phyloP scores from a whole-genome alignment of 73 alveolate genomes.

The Symbiodinium natans region DNA sequence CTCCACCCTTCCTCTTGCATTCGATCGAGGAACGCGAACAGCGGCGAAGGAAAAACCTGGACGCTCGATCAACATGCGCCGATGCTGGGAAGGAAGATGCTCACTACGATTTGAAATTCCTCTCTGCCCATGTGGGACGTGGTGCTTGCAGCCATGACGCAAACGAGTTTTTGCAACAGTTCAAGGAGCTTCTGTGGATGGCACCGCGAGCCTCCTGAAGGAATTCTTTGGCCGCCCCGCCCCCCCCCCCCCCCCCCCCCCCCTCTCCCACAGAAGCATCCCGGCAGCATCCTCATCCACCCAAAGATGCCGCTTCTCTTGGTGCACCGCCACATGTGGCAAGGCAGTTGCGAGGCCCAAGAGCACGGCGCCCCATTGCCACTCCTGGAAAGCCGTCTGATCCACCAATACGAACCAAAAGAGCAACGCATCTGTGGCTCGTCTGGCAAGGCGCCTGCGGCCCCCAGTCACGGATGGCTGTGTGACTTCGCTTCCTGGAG shows the following conservation, averaged over 20 bases:
- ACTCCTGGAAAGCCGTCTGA: neutral
- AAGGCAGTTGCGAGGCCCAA: conserved; percentile 43
- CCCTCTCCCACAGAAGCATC: neutral
- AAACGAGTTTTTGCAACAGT: conserved; percentile 64
- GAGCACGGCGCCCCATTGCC: conserved; percentile 70
- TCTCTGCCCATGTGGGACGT: too few relatives aligned
- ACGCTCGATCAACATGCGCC: neutral
- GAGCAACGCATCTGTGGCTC: neutral
- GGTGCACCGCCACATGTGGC: conserved; percentile 85
- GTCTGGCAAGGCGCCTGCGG: conserved; percentile 3
- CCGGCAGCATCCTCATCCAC: conserved; percentile 39
- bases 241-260: conserved; percentile 31
- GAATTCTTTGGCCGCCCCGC: conserved; percentile 11
- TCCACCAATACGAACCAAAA: neutral
- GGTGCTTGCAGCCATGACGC: neutral
- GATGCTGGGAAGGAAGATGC: too few relatives aligned
- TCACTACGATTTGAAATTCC: too few relatives aligned
- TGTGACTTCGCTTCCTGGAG: conserved; percentile 20
- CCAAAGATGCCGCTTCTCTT: conserved; percentile 87
- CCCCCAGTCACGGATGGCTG: conserved; percentile 61
- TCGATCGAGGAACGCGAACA: conserved; percentile 83
- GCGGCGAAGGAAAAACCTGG: conserved; percentile 75
- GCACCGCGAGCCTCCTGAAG: conserved; percentile 18
- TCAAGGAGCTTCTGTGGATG: conserved; percentile 33
- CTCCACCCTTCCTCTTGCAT: conserved; percentile 51